Evolutionary conservation across 306 rosid species (phyloP), one percentile per base, ranked within the genome.

Genomic region (Prunus kanzakura): DNA sequence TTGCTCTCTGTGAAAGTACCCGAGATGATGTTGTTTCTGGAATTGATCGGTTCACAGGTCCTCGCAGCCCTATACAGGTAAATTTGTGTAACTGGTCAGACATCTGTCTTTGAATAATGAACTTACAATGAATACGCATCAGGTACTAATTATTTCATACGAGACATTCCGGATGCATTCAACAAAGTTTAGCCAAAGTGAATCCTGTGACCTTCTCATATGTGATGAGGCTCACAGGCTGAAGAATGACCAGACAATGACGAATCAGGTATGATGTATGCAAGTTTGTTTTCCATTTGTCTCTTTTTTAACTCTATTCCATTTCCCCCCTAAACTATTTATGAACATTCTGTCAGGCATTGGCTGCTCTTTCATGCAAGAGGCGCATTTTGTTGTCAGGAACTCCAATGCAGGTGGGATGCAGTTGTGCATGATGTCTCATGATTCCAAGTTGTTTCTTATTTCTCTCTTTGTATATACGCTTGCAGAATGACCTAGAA

Each of bases 221-320:
- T 94, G 98, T 71, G 98, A 94, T 56, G 98, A 94, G 86, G 98
- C 98, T 82, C 98, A 94, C 85, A 84, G 98, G 81, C 87, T 94
- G 74, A 94, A 94, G 82, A 94, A 94, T 84, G 98, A 92, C 49
- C 98, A 94, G 82, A 94, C 98, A 3, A 85, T 92, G 77, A 94
- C 98, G n/a, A 94, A 94, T 80, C 80, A 90, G 93, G 98, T 94
- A 91, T 76, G 57, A 54, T 49, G 12, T 66, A 15, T 32, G 69
- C 25, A 64, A 74, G n/a, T 66, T 69, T 47, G 43, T 2, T 16
- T 71, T 38, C 61, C 63, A 18, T 45, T 22, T 57, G 18, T 78
- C 18, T 47, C 69, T 81, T 51, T 64, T 18, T 18, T 32, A 58
- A 51, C 64, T 67, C 67, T 67, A 20, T 65, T 15, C 30, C 22